Percentiles rank a stretch among this genome's conserved stretches.
phyloP scores from a whole-genome alignment of 73 alveolate genomes.

The Breviolum minutum region DNA sequence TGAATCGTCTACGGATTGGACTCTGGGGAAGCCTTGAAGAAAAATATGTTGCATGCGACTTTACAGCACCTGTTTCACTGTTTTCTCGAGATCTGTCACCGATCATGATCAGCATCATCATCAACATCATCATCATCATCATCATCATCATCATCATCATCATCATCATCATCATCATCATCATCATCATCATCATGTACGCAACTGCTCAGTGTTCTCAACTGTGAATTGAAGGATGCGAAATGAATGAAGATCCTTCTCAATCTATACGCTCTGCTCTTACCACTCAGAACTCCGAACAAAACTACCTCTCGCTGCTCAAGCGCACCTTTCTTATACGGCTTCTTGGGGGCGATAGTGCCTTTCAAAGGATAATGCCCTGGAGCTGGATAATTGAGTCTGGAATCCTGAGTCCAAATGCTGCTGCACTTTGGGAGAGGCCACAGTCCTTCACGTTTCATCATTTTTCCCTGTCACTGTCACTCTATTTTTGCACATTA shows the following conservation, averaged over 20 bases:
- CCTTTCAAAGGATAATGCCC: slow-evolving; percentile 24
- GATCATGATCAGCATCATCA: too few species aligned
- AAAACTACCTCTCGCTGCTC: not conserved
- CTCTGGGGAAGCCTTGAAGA: too few species aligned
- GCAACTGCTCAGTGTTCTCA: too few species aligned
- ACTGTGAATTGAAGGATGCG: too few species aligned
- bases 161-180: too few species aligned
- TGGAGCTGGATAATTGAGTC: slow-evolving; percentile 25
- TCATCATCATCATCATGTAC: too few species aligned
- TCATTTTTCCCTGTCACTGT: not conserved
- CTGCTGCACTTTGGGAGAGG: not conserved
- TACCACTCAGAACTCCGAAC: not conserved
- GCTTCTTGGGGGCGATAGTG: not conserved
- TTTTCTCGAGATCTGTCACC: too few species aligned
- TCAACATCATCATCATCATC: too few species aligned
- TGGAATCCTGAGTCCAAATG: not conserved
- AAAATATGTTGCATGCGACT: too few species aligned
- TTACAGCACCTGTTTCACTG: too few species aligned
- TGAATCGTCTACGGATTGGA: not conserved
- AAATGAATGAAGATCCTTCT: too few species aligned
- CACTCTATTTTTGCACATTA: not conserved
- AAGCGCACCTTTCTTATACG: not conserved
- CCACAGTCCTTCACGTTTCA: not conserved
- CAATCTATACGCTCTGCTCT: not conserved
- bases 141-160: too few species aligned